phyloP scores from a whole-genome alignment of 2,329 filamentous ascomycete species.

The Basipetospora chlamydospora region DNA sequence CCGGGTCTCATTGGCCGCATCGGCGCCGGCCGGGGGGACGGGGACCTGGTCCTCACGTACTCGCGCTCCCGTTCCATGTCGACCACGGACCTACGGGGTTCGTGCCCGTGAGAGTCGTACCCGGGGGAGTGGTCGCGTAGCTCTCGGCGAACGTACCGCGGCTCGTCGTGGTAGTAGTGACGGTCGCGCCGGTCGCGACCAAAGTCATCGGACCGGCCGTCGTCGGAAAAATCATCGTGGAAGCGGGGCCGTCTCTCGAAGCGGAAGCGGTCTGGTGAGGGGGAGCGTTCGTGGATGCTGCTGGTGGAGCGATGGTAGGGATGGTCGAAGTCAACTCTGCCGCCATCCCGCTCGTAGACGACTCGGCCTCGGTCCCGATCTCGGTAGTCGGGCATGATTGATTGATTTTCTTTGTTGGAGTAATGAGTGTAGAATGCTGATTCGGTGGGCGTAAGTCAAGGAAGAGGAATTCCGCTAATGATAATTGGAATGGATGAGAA shows the following conservation, averaged over 20 bases:
- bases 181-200: slow-evolving; percentile 33
- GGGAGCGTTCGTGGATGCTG: slow-evolving; percentile 21
- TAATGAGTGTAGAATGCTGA: not conserved
- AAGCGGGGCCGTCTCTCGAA: slow-evolving; percentile 23
- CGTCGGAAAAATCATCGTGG: slow-evolving; percentile 33
- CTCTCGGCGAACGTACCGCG: slow-evolving; percentile 19
- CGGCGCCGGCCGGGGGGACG: slow-evolving; percentile 10
- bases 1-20: slow-evolving; percentile 39
- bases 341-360: slow-evolving; percentile 19
- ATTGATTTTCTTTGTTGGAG: not conserved
- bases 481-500: not conserved
- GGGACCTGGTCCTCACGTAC: slow-evolving; percentile 29
- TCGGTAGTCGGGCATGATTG: slow-evolving; percentile 3
- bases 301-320: slow-evolving; percentile 42
- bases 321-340: slow-evolving; percentile 16
- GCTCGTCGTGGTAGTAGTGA: slow-evolving; percentile 41
- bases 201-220: slow-evolving; percentile 28
- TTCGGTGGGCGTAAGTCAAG: no score
- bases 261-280: slow-evolving; percentile 2
- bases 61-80: slow-evolving; percentile 40
- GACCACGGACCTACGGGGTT: slow-evolving; percentile 41
- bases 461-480: no score
- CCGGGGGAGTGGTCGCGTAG: slow-evolving; percentile 16
- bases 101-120: slow-evolving; percentile 22
- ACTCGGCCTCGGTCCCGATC: slow-evolving; percentile 8